Base-by-base conservation (phyloP, 2,329 filamentous ascomycete species). In the Claviceps quebecensis region DNA sequence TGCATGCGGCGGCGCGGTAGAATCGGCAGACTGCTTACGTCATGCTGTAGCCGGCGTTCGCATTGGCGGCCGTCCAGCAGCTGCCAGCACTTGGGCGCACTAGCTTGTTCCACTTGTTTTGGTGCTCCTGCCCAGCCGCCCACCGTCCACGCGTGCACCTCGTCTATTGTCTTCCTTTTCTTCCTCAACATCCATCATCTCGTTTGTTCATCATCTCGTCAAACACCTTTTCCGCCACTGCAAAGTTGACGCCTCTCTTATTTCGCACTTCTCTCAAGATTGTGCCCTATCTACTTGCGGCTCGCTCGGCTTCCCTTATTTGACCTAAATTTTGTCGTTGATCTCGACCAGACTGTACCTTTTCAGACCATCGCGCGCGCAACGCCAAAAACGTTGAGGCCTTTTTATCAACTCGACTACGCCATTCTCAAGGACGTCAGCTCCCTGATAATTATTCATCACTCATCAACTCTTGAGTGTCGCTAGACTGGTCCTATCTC, bases 341-440 rank as follows among this genome's bases (percentile, higher is more conserved):
- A 17, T 19, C 22, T 49, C 44, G 51, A 52, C 47, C 44, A 49
- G 23, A 49, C 47, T 49, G 14, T 47, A 29, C 44, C 40, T 50
- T 40, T 46, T 16, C 37, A 43, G 47, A 50, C 44, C 47, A 52
- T 17, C 39, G 38, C 51, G 47, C 37, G 36, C 26, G 7, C 9
- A 34, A 34, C 47, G 38, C 43, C 29, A 29, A 23, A 41, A 14
- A 41, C 47, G 47, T 38, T 52, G 36, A 8, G 19, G 23, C 41
- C n/a, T 46, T 19, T 23, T 19, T 6, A 7, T 40, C 43, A 19
- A 23, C 8, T 41, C 39, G 36, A 17, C 7, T 37, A 4, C 39
- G 23, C 43, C 17, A 34, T 34, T 45, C 19, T 39, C 17, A 29
- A 43, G 37, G 19, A 29, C 37, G 6, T 34, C 44, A 17, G 14